These are phyloP conservation scores for Sporothrix curviconia DNA, from an alignment of 2,329 filamentous ascomycete genomes.

Conservation along the genomic window DNA sequence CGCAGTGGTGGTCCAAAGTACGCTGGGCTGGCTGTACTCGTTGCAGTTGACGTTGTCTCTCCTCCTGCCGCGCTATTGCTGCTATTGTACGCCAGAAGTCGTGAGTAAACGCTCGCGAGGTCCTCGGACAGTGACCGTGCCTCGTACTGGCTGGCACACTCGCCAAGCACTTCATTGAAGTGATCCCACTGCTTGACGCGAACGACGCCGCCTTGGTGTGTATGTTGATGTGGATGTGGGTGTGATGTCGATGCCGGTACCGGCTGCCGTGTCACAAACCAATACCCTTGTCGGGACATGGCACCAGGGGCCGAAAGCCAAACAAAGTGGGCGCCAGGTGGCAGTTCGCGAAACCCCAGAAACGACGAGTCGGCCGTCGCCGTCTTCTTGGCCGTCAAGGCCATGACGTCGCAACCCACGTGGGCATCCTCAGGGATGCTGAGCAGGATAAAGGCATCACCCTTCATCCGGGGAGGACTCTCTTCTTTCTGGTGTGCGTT, in stretches of 20 bases:
- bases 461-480: conserved; percentile 22
- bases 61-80: too few relatives aligned
- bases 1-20: background rate
- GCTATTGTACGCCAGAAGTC: conserved; percentile 38
- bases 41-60: background rate
- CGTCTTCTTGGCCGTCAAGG: conserved; percentile 33
- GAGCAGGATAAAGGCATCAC: conserved; percentile 48
- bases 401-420: conserved; percentile 47
- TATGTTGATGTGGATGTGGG: too few relatives aligned
- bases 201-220: too few relatives aligned
- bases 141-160: conserved; percentile 40
- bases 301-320: conserved; percentile 48
- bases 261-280: conserved; percentile 42
- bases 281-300: conserved; percentile 50
- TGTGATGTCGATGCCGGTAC: conserved; percentile 9
- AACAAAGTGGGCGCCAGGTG: conserved; percentile 51
- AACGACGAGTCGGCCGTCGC: conserved; percentile 30
- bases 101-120: conserved; percentile 32
- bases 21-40: background rate
- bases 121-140: conserved; percentile 38
- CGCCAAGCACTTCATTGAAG: conserved; percentile 47
- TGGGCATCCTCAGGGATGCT: conserved; percentile 42
- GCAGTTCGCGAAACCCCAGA: conserved; percentile 48
- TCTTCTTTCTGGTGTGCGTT: background rate
- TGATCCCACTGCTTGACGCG: conserved; percentile 50